Conservation (phyloP, 1,284 basidiomycete species). For the Psilocybe mexicana region DNA sequence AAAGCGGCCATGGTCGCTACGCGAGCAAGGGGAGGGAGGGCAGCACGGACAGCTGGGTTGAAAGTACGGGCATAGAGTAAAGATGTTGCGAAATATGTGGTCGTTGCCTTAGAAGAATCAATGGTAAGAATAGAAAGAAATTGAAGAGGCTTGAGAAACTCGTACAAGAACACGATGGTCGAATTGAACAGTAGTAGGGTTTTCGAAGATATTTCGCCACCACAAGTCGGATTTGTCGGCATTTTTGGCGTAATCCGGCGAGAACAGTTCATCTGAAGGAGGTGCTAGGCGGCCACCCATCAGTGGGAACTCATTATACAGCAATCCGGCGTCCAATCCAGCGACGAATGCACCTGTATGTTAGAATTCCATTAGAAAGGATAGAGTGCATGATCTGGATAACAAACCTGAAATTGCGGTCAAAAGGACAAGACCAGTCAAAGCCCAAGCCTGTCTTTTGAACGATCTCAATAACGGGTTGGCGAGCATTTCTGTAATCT, state of each 20-base stretch:
- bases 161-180: constrained; percentile 90
- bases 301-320: constrained; percentile 97
- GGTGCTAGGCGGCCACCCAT: constrained; percentile 93
- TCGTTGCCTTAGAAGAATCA: constrained; percentile 59
- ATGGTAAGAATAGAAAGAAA: constrained; percentile 1
- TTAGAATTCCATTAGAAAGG: neutral
- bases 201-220: constrained; percentile 96
- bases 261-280: constrained; percentile 83
- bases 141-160: constrained; percentile 10
- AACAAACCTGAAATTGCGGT: constrained; percentile 85
- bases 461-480: constrained; percentile 62
- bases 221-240: constrained; percentile 73
- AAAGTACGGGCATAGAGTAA: constrained; percentile 62
- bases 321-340: constrained; percentile 92
- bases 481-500: constrained; percentile 36
- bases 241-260: constrained; percentile 70
- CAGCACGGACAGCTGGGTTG: constrained; percentile 52
- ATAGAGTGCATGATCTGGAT: neutral
- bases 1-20: constrained; percentile 70
- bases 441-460: constrained; percentile 55
- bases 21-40: constrained; percentile 69
- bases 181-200: constrained; percentile 97
- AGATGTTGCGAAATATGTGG: constrained; percentile 76
- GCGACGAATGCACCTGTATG: constrained; percentile 91
- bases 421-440: constrained; percentile 81